Conservation (phyloP, 257 asterid genomes). For the Fraxinus excelsior region DNA sequence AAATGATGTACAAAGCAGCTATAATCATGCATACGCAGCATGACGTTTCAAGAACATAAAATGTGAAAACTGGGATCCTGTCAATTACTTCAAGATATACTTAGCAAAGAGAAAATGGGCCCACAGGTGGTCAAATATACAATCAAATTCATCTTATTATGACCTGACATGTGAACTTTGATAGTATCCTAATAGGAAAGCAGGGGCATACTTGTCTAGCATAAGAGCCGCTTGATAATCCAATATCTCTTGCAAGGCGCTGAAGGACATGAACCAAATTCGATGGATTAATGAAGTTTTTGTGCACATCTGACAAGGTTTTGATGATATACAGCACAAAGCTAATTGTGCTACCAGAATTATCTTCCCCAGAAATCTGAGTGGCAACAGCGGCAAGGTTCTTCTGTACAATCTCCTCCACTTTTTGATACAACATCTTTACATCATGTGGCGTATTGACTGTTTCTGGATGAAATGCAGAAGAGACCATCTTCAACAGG, state of each 20-base stretch:
- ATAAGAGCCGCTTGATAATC: conserved; percentile 70
- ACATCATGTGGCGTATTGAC: conserved; percentile 82
- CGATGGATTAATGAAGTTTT: conserved; percentile 76
- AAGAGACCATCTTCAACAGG: conserved; percentile 87
- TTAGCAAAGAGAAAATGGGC: conserved; percentile 16
- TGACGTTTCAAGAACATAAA: conserved; percentile 19
- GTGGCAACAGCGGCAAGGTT: conserved; percentile 94
- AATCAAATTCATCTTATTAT: background rate
- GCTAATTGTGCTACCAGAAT: conserved; percentile 85
- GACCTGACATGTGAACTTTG: conserved; percentile 9
- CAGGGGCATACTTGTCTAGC: conserved; percentile 72
- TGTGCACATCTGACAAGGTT: conserved; percentile 89
- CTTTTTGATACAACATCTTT: conserved; percentile 85
- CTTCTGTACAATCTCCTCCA: conserved; percentile 95
- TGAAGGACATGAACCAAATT: conserved; percentile 90
- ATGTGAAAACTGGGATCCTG: conserved; percentile 11
- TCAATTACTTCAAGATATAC: conserved; percentile 13
- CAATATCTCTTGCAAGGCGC: conserved; percentile 95
- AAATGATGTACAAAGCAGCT: conserved; percentile 5
- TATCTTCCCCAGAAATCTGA: conserved; percentile 90
- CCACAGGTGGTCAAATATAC: conserved; percentile 3
- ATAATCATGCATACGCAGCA: background rate
- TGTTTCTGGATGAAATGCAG: conserved; percentile 91
- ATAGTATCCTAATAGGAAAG: conserved; percentile 14
- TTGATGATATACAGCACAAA: conserved; percentile 90